phyloP scores from a whole-genome alignment of 306 rosid species.

The Citrullus mucosospermus region DNA sequence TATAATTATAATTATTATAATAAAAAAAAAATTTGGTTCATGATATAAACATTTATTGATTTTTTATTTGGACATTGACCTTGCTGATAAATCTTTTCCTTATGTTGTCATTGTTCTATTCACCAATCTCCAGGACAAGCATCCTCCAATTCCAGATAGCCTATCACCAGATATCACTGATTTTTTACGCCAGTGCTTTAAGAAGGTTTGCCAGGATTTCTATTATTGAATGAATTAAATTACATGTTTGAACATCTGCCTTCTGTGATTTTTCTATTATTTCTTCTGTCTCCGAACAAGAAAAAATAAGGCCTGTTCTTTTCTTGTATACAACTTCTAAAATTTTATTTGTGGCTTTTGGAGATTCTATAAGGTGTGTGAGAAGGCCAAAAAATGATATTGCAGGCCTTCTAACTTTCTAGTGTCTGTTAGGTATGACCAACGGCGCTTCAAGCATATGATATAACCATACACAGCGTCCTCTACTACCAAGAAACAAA shows the following conservation, averaged over 20 bases:
- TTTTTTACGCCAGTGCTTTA: slow-evolving; percentile 92
- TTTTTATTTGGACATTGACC: background rate
- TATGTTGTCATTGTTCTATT: slow-evolving; percentile 4
- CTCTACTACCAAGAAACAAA: background rate
- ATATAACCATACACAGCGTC: background rate
- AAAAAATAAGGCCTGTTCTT: background rate
- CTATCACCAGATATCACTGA: slow-evolving; percentile 87
- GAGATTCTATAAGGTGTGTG: background rate
- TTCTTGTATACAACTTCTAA: background rate
- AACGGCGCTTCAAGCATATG: background rate
- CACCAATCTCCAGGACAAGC: slow-evolving; percentile 62
- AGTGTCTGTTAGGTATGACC: background rate
- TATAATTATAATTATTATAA: too few relatives aligned
- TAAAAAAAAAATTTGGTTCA: background rate
- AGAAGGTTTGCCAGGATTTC: slow-evolving; percentile 55
- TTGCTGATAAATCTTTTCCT: background rate
- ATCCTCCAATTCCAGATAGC: slow-evolving; percentile 95
- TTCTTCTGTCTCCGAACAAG: background rate
- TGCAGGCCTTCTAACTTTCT: background rate
- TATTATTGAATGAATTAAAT: background rate
- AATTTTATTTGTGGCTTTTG: background rate
- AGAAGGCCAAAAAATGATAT: background rate
- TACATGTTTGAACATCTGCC: background rate
- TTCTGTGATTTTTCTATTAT: background rate
- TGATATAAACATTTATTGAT: background rate